phyloP scores from a whole-genome alignment of 2,329 filamentous ascomycete species.

The Aschersonia sp. region DNA sequence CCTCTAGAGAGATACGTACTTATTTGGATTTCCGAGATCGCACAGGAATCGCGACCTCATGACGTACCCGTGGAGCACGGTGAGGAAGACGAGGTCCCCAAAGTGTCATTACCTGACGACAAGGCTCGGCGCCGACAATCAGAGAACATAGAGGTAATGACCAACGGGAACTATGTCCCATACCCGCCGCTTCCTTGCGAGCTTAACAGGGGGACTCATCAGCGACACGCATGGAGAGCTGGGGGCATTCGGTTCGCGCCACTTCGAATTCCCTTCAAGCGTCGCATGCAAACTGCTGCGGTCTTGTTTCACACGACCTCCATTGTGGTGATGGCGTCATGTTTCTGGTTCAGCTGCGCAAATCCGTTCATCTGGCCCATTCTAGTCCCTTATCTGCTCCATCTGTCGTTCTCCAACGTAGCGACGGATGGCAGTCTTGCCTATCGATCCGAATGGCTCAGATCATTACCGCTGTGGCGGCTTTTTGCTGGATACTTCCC shows the following conservation, averaged over 20 bases:
- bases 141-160: background rate
- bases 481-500: slow-evolving; percentile 91
- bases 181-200: slow-evolving; percentile 15
- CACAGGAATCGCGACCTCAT: background rate
- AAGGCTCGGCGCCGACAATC: background rate
- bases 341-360: slow-evolving; percentile 83
- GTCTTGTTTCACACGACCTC: slow-evolving; percentile 61
- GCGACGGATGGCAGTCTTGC: slow-evolving; percentile 61
- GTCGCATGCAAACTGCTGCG: slow-evolving; percentile 64
- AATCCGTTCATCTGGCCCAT: slow-evolving; percentile 87
- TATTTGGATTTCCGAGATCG: background rate
- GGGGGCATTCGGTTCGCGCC: slow-evolving; percentile 71
- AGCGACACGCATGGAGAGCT: slow-evolving; percentile 19
- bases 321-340: slow-evolving; percentile 54
- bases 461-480: slow-evolving; percentile 65
- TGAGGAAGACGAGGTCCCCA: too few species aligned
- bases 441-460: slow-evolving; percentile 60
- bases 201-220: slow-evolving; percentile 7
- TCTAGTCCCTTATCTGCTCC: slow-evolving; percentile 62
- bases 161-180: slow-evolving; percentile 5
- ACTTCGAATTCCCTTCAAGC: slow-evolving; percentile 53
- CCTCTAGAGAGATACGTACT: too few species aligned
- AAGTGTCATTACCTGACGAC: too few species aligned
- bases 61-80: background rate
- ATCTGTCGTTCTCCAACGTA: slow-evolving; percentile 67